Evolutionary conservation across 1,139 yeast genomes (phyloP), one percentile per base, ranked within the genome.

Genomic region (Yamadazyma buinensis): DNA sequence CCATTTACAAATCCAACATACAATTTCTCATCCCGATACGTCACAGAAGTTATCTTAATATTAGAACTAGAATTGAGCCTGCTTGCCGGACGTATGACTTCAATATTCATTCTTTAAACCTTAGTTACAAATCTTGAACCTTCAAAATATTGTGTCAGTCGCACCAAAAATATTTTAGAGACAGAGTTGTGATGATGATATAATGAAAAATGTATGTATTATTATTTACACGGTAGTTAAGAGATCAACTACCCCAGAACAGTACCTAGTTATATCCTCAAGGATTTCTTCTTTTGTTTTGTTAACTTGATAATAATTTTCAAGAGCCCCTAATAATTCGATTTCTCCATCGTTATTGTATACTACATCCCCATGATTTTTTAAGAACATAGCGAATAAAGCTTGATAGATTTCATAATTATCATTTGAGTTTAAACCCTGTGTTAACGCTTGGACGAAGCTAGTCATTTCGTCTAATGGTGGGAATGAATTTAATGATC

Each of bases 331-430:
- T 27, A 58, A 60, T 24, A 80, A 59, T 15, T 50, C 44, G 3
- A 48, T 55, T 7, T 67, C 72, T 13, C 57, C 55, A 2, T 61
- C 59, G 38, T 68, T 64, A 21, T 61, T 67, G 45, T 80, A 77
- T 20, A 90, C 61, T 6, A 86, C 80, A 57, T 92, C 98, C 15
- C 92, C 92, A 55, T 94, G 98, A 34, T 72, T 74, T 52, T 77
- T 77, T 43, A 87, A 67, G 40, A 88, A 70, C 67, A 87, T 72
- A 14, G 80, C 68, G 72, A 86, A 79, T 59, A 88, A 75, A 0
- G 95, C 95, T 53, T 88, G 83, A 34, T 76, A 67, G 23, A 84
- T 58, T 47, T 87, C 96, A 48, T 71, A 81, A 58, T 90, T 77
- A 18, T 51, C 57, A 40, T 83, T 82, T n/a, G 68, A 44, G 6